phyloP scores from a whole-genome alignment of 345 rosid species.

The Schrenkiella parvula region DNA sequence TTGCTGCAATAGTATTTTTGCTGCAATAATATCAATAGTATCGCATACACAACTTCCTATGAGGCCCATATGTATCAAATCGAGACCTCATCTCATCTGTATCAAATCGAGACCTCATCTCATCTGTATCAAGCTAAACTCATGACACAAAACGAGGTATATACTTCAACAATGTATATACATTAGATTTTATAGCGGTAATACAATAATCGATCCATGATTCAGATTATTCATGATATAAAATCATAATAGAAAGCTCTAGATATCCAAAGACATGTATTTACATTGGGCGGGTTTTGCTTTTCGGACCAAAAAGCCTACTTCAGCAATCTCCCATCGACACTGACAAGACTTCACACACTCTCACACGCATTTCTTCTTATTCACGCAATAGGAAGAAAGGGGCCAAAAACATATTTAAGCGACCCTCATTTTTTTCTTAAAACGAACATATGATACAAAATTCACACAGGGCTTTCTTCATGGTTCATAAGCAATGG shows the following conservation, averaged over 20 bases:
- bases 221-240: neutral
- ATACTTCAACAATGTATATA: neutral
- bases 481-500: constrained; percentile 52
- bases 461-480: constrained; percentile 30
- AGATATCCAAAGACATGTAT: constrained; percentile 5
- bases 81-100: too few relatives aligned
- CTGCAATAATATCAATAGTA: too few relatives aligned
- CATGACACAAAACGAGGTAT: too few relatives aligned
- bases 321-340: constrained; percentile 27
- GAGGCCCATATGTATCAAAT: too few relatives aligned
- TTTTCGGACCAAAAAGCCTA: constrained; percentile 38
- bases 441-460: neutral
- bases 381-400: constrained; percentile 13
- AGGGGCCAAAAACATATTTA: constrained; percentile 16
- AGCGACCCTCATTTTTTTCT: constrained; percentile 6
- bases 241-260: constrained; percentile 4
- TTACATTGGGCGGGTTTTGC: constrained; percentile 22
- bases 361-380: constrained; percentile 21
- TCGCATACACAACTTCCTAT: too few relatives aligned
- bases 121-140: too few relatives aligned
- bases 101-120: too few relatives aligned
- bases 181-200: neutral
- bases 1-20: too few relatives aligned
- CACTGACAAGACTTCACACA: constrained; percentile 5
- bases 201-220: neutral